Conservation (phyloP, 257 asterid genomes). For the Nicotiana attenuata region DNA sequence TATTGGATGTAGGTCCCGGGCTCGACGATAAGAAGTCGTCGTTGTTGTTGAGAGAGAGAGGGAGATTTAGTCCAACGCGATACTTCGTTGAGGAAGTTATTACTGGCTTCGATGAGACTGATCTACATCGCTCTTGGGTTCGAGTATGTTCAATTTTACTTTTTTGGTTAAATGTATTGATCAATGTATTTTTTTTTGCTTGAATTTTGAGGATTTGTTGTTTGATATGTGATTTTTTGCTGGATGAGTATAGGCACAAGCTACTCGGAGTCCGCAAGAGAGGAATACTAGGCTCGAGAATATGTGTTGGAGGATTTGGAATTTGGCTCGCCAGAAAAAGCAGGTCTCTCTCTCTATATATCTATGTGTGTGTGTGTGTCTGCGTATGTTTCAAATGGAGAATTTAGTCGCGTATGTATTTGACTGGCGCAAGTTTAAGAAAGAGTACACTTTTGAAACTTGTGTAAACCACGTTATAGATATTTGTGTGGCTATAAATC, state of each 20-base stretch:
- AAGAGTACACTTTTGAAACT: too few species aligned
- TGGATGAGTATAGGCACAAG: constrained; percentile 66
- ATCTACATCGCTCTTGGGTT: constrained; percentile 91
- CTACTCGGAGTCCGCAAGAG: constrained; percentile 88
- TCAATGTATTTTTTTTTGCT: not conserved
- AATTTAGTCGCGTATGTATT: too few species aligned
- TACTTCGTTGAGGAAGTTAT: constrained; percentile 91
- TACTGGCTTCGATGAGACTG: constrained; percentile 93
- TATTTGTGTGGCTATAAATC: too few species aligned
- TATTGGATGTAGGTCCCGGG: constrained; percentile 85
- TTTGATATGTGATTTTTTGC: not conserved
- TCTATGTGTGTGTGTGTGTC: not conserved
- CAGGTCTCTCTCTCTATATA: constrained; percentile 39
- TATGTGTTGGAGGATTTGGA: constrained; percentile 99
- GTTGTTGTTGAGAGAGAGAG: constrained; percentile 82
- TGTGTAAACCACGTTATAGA: too few species aligned
- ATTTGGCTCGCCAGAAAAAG: constrained; percentile 96
- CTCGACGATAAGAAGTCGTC: constrained; percentile 64
- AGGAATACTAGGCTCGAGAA: constrained; percentile 95
- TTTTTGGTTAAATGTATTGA: not conserved
- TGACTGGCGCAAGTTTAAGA: too few species aligned
- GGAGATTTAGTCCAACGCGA: constrained; percentile 87
- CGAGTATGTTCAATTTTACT: constrained; percentile 42
- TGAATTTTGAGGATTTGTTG: not conserved
- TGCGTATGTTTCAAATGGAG: too few species aligned